Percentiles rank a stretch among this genome's conserved stretches.
Conservation (phyloP, 2,329 filamentous ascomycete genomes). For the Sclerotinia spermophila region DNA sequence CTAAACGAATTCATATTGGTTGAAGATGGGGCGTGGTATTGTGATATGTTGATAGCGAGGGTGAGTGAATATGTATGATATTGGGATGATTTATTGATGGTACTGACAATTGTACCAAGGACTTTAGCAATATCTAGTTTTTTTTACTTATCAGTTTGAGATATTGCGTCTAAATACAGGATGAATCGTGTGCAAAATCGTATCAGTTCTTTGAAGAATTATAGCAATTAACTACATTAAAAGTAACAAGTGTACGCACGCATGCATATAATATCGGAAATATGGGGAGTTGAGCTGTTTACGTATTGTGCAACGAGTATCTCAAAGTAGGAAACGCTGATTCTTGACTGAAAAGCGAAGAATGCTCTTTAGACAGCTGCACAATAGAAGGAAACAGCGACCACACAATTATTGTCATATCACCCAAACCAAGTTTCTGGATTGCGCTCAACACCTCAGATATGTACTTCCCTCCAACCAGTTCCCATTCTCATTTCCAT, state of each 20-base stretch:
- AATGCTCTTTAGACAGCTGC: neutral
- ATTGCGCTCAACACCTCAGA: neutral
- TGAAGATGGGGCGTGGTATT: neutral
- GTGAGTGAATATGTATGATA: neutral
- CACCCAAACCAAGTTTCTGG: neutral
- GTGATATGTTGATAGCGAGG: neutral
- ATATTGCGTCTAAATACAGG: neutral
- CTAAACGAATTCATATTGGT: neutral
- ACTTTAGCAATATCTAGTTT: neutral
- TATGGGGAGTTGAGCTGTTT: neutral
- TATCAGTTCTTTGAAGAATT: neutral
- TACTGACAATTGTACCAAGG: neutral
- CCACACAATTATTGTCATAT: neutral
- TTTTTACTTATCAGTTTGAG: neutral
- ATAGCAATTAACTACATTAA: neutral
- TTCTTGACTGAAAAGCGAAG: neutral
- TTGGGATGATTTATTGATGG: neutral
- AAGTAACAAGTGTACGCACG: neutral
- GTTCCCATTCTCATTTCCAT: neutral
- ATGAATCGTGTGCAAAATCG: neutral
- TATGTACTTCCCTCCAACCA: neutral
- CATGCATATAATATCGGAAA: neutral
- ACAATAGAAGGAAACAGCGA: neutral
- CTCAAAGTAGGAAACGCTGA: neutral
- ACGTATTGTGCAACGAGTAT: neutral